These are phyloP conservation scores for Maudiozyma bulderi DNA, from an alignment of 805 yeast species.

Conservation along the genomic window DNA sequence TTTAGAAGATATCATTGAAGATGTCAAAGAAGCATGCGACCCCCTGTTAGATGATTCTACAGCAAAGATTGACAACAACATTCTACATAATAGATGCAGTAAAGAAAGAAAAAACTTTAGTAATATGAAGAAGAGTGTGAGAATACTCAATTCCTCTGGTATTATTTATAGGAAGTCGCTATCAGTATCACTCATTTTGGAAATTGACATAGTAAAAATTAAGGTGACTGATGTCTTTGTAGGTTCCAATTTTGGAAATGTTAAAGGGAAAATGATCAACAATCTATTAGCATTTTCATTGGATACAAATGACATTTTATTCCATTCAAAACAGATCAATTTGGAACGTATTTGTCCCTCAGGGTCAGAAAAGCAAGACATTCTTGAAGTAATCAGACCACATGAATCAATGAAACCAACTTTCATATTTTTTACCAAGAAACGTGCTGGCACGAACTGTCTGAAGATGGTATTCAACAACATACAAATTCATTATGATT, in stretches of 20 bases:
- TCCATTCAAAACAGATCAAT: slow-evolving; percentile 9
- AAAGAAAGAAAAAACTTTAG: background rate
- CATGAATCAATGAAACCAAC: slow-evolving; percentile 31
- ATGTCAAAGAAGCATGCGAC: background rate
- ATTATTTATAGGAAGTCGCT: slow-evolving; percentile 15
- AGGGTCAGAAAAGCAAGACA: slow-evolving; percentile 15
- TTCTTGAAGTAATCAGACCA: slow-evolving; percentile 28
- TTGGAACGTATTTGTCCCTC: slow-evolving; percentile 6
- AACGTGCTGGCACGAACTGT: slow-evolving; percentile 5
- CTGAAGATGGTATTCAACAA: too few species aligned
- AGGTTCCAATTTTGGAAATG: slow-evolving; percentile 12
- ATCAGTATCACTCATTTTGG: slow-evolving; percentile 10
- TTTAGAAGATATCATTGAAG: background rate
- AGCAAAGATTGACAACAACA: background rate
- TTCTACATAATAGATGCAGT: too few species aligned
- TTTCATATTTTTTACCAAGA: slow-evolving; percentile 31
- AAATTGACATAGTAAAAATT: slow-evolving; percentile 8
- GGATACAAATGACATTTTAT: slow-evolving; percentile 6
- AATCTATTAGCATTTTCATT: slow-evolving; percentile 10
- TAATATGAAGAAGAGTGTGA: slow-evolving; percentile 18
- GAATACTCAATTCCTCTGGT: slow-evolving; percentile 21
- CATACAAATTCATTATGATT: too few species aligned
- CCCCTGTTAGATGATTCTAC: background rate
- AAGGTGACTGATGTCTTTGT: slow-evolving; percentile 7
- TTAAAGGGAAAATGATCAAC: slow-evolving; percentile 6